Base-by-base conservation (phyloP, 2,329 filamentous ascomycete species). In the Alternaria triticina region DNA sequence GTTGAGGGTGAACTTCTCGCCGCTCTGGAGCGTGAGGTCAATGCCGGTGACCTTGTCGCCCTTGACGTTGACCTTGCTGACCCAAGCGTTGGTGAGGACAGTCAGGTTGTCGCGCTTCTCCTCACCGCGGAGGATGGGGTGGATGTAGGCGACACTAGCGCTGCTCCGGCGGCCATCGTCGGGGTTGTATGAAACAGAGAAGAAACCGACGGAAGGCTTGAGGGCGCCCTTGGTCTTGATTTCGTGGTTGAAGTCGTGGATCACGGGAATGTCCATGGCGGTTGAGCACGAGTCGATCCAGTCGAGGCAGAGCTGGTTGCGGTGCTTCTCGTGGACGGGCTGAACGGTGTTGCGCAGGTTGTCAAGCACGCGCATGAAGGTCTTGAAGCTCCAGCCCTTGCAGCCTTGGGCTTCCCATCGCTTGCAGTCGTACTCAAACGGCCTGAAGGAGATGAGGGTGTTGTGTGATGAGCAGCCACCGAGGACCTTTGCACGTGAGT, bases 401-500 rank as follows among this genome's bases (percentile, higher is more conserved):
- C 91, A 94, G 65, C 94, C 94, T 75, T 92, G 85, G 30, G 87
- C 87, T 74, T 94, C 90, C 94, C 94, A 97, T 72, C 92, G 87
- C 76, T 92, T 87, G 83, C 92, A 88, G 81, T 97, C 94, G 80
- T 96, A 94, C 80, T 94, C 89, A 77, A 97, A 96, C 8, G 94
- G 93, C 25, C 93, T 89, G 87, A 97, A 97, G 17, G 92, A 96
- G 80, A 97, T 97, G 74, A 97, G 86, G 20, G 94, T 97, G 83
- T 97, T 97, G 86, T 97, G 94, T 63, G 91, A 95, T 47, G 93
- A 96, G 86, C 94, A 97, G 70, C 94, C 94, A 71, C 94, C 94
- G 28, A 97, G 87, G 43, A 97, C 93, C 85, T 97, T 97, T 68
- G 94, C 94, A 66, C 94, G 90, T 13, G 94, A 96, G 84, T 97